A percentile compares a stretch with the other conserved stretches of the same genome.
Conservation (phyloP, 768 basidiomycete species). For the Leccinum disarticulatum region DNA sequence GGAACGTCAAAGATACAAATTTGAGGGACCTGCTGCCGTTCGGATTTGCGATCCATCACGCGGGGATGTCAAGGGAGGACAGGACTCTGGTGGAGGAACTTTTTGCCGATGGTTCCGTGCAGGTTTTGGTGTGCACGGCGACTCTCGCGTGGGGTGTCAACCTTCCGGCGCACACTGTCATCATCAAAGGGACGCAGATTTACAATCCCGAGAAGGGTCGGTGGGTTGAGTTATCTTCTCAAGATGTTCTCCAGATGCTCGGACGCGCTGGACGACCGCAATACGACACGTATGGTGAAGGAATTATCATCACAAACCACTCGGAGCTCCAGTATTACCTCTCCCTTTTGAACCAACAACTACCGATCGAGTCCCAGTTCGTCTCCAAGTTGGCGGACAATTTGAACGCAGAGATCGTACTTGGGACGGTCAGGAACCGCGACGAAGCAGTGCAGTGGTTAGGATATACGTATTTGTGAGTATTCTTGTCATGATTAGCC, state of each 20-base stretch:
- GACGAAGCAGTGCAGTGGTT: slow-evolving; percentile 98
- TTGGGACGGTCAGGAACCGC: slow-evolving; percentile 91
- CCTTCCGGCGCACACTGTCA: slow-evolving; percentile 94
- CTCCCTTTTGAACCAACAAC: slow-evolving; percentile 91
- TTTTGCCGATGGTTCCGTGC: slow-evolving; percentile 88
- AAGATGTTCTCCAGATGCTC: slow-evolving; percentile 98
- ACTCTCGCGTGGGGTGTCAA: slow-evolving; percentile 99
- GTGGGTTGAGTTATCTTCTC: slow-evolving; percentile 93
- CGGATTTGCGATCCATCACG: slow-evolving; percentile 97
- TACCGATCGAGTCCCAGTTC: slow-evolving; percentile 96
- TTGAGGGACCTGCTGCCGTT: slow-evolving; percentile 91
- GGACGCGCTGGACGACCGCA: slow-evolving; percentile 97
- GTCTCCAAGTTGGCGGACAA: slow-evolving; percentile 92
- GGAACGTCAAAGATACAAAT: slow-evolving; percentile 78
- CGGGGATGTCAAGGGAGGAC: slow-evolving; percentile 92
- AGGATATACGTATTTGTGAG: slow-evolving; percentile 90
- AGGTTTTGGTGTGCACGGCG: slow-evolving; percentile 95
- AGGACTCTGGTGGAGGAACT: slow-evolving; percentile 91
- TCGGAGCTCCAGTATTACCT: slow-evolving; percentile 96
- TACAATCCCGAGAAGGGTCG: slow-evolving; percentile 99
- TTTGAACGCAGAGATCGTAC: slow-evolving; percentile 94
- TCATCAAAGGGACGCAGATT: slow-evolving; percentile 99
- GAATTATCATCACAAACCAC: slow-evolving; percentile 98
- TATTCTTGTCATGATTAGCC: slow-evolving; percentile 20
- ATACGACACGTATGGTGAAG: slow-evolving; percentile 96